Conservation (phyloP, 2,329 filamentous ascomycete genomes). For the Pseudodiploospora longispora region DNA sequence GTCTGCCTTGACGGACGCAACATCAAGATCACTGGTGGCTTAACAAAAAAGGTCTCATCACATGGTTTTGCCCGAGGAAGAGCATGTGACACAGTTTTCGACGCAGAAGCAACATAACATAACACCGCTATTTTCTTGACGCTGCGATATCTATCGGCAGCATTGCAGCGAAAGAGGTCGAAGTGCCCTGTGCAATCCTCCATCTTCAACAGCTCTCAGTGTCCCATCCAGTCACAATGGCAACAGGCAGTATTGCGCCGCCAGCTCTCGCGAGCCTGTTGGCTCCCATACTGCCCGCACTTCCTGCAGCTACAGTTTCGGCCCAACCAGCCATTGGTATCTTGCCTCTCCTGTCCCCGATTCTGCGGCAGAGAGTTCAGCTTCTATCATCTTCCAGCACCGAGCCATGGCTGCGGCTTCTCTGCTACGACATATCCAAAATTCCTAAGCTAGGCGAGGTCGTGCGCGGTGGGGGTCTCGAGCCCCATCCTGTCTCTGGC, state of each 20-base stretch:
- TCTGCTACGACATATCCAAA: constrained; percentile 58
- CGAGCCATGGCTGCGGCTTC: constrained; percentile 65
- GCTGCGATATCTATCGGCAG: too few species aligned
- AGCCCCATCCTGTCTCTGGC: constrained; percentile 74
- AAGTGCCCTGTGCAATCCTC: not conserved
- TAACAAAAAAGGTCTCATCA: too few species aligned
- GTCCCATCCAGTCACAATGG: constrained; percentile 15
- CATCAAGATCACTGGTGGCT: too few species aligned
- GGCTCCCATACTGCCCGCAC: constrained; percentile 48
- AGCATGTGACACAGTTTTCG: too few species aligned
- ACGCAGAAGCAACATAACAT: too few species aligned
- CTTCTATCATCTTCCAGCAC: constrained; percentile 51
- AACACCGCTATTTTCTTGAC: too few species aligned
- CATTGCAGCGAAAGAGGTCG: not conserved
- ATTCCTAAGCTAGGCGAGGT: constrained; percentile 51
- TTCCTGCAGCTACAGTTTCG: constrained; percentile 52
- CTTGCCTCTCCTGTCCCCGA: constrained; percentile 55
- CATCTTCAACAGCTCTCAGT: not conserved
- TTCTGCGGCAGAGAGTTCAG: constrained; percentile 57
- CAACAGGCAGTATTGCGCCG: constrained; percentile 24
- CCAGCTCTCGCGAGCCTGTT: constrained; percentile 42
- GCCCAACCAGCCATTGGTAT: constrained; percentile 48
- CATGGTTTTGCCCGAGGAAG: too few species aligned
- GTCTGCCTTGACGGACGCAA: too few species aligned
- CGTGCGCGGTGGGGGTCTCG: constrained; percentile 54